phyloP scores from a whole-genome alignment of 306 rosid genomes.

The Lathyrus tuberosus region DNA sequence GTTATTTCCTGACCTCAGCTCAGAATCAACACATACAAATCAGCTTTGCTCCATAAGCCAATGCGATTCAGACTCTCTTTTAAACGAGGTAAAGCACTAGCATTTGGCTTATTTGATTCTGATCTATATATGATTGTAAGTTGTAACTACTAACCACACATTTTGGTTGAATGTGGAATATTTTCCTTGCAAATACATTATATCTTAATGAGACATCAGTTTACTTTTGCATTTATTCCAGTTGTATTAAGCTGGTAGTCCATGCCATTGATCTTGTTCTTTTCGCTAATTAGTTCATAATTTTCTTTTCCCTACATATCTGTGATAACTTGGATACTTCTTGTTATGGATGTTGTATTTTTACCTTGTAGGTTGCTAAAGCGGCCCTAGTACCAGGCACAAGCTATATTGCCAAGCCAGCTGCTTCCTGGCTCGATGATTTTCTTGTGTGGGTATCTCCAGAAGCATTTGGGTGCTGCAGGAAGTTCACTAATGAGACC shows the following conservation, averaged over 20 bases:
- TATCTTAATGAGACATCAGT: constrained; percentile 19
- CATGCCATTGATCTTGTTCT: constrained; percentile 26
- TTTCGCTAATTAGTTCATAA: constrained; percentile 19
- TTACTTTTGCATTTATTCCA: constrained; percentile 26
- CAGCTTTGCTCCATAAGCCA: constrained; percentile 95
- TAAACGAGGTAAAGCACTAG: constrained; percentile 71
- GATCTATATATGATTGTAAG: constrained; percentile 22
- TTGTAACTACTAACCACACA: constrained; percentile 9
- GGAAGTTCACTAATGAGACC: constrained; percentile 84
- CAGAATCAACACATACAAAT: constrained; percentile 85
- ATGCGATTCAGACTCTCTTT: constrained; percentile 86
- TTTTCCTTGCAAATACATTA: background rate
- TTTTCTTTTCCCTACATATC: constrained; percentile 17
- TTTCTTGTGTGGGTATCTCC: constrained; percentile 99
- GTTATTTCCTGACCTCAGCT: constrained; percentile 60
- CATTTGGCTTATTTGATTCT: constrained; percentile 29
- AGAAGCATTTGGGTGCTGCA: constrained; percentile 99
- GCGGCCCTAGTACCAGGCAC: constrained; percentile 80
- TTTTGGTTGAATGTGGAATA: constrained; percentile 29
- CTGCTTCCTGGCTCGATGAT: constrained; percentile 99
- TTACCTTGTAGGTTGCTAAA: constrained; percentile 67
- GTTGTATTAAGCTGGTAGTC: constrained; percentile 19
- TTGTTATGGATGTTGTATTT: constrained; percentile 28
- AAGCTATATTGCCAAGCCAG: constrained; percentile 96
- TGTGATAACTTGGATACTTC: background rate